A percentile compares a stretch with the other conserved stretches of the same genome.
Evolutionary conservation across 169 alveolate species (phyloP).

Genomic region (Plasmodium gallinaceum): DNA sequence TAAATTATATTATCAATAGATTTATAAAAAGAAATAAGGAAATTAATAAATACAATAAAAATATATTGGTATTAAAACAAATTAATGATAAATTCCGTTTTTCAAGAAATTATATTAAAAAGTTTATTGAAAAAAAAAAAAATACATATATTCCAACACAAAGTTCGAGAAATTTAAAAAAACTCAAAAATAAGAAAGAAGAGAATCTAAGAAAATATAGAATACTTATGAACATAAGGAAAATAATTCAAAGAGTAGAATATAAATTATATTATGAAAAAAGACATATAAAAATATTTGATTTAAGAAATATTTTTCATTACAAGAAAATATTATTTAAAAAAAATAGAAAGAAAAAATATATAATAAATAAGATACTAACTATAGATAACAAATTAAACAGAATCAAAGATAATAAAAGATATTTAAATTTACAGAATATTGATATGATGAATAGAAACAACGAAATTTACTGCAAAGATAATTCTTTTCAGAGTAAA

Average conservation of each 20-base stretch:
- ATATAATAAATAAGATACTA: no score
- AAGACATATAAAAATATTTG: neutral
- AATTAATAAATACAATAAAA: slow-evolving; percentile 32
- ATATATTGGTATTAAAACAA: slow-evolving; percentile 26
- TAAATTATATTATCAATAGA: neutral
- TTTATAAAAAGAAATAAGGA: slow-evolving; percentile 6
- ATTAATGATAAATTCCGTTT: slow-evolving; percentile 33
- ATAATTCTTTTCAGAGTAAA: no score
- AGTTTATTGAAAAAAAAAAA: no score
- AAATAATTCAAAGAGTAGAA: slow-evolving; percentile 14
- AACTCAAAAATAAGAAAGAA: neutral
- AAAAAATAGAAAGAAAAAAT: neutral
- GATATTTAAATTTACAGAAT: no score
- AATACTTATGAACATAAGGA: slow-evolving; percentile 9
- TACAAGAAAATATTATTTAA: neutral
- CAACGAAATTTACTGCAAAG: no score
- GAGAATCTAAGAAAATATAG: slow-evolving; percentile 7
- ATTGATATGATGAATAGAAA: no score
- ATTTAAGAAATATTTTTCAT: neutral
- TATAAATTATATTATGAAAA: slow-evolving; percentile 6
- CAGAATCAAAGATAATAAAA: no score
- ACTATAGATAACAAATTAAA: no score
- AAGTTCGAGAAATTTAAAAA: no score
- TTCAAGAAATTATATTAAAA: neutral
- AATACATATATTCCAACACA: no score